Evolutionary conservation across 169 alveolate genomes (phyloP).

Genomic region (Cryptosporidium viatorum): DNA sequence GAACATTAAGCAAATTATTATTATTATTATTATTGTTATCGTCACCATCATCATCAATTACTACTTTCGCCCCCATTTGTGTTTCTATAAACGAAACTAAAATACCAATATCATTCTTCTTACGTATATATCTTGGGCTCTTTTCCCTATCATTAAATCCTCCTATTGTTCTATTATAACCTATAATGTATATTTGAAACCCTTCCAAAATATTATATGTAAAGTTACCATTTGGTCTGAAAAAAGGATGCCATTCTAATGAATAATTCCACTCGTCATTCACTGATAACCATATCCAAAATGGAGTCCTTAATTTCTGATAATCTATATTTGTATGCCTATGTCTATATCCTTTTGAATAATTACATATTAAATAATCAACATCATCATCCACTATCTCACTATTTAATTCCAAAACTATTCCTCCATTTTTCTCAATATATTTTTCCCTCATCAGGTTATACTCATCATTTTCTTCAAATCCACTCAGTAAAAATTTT

Average conservation of each 20-base stretch:
- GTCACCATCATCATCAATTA: neutral
- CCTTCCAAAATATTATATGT: conserved; percentile 6
- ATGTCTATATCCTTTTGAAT: conserved; percentile 33
- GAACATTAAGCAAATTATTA: neutral
- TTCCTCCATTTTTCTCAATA: conserved; percentile 33
- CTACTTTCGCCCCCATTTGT: conserved; percentile 56
- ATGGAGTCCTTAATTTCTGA: conserved; percentile 59
- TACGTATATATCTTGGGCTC: conserved; percentile 49
- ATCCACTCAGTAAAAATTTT: conserved; percentile 42
- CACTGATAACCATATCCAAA: conserved; percentile 72
- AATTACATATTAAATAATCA: conserved; percentile 46
- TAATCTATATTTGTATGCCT: conserved; percentile 38
- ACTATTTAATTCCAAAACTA: neutral
- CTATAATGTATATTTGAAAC: conserved; percentile 3
- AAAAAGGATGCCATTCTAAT: conserved; percentile 71
- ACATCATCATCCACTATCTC: conserved; percentile 32
- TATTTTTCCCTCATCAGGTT: conserved; percentile 2
- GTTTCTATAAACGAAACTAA: conserved; percentile 39
- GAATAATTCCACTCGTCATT: conserved; percentile 70
- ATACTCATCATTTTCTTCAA: conserved; percentile 27
- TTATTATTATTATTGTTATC: neutral
- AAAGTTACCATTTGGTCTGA: conserved; percentile 67
- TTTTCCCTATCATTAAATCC: conserved; percentile 1
- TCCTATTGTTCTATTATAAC: conserved; percentile 8
- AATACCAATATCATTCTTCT: conserved; percentile 41